A percentile compares a stretch with the other conserved stretches of the same genome.
phyloP scores from a whole-genome alignment of 805 yeast genomes.

The Isabelozyma rhagii region DNA sequence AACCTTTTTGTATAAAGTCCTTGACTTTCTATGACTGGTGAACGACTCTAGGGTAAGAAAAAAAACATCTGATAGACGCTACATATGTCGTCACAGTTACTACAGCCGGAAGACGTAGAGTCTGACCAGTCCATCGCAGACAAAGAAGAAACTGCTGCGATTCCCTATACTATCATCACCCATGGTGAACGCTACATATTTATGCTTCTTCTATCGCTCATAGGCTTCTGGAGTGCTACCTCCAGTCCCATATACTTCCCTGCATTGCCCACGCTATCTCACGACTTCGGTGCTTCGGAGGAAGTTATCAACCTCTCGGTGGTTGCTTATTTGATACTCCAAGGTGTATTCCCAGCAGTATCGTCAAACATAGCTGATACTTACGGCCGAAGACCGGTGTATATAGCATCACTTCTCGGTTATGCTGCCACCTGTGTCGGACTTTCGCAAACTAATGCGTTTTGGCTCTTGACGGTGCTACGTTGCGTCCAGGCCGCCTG shows the following conservation, averaged over 20 bases:
- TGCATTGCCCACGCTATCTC: slow-evolving; percentile 57
- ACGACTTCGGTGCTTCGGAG: slow-evolving; percentile 51
- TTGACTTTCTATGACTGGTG: no score
- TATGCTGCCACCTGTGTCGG: slow-evolving; percentile 66
- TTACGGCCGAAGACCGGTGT: slow-evolving; percentile 69
- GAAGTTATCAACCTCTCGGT: slow-evolving; percentile 67
- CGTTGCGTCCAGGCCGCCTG: slow-evolving; percentile 78
- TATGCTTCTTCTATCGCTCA: slow-evolving; percentile 36
- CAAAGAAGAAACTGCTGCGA: background rate
- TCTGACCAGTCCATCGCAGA: background rate
- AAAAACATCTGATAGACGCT: background rate
- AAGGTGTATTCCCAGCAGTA: slow-evolving; percentile 72
- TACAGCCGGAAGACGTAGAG: background rate
- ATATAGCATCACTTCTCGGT: slow-evolving; percentile 50
- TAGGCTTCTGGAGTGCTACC: slow-evolving; percentile 66
- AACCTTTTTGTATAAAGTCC: no score
- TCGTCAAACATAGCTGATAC: slow-evolving; percentile 68
- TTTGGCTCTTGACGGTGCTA: slow-evolving; percentile 60
- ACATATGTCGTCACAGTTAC: background rate
- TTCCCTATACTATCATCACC: slow-evolving; percentile 45
- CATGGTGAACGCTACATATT: slow-evolving; percentile 38
- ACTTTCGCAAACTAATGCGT: slow-evolving; percentile 54
- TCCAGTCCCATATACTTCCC: slow-evolving; percentile 82
- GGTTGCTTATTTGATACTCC: slow-evolving; percentile 71
- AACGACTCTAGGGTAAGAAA: no score